Evolutionary conservation across 306 rosid species (phyloP), one percentile per base, ranked within the genome.

Genomic region (Fragaria iinumae): DNA sequence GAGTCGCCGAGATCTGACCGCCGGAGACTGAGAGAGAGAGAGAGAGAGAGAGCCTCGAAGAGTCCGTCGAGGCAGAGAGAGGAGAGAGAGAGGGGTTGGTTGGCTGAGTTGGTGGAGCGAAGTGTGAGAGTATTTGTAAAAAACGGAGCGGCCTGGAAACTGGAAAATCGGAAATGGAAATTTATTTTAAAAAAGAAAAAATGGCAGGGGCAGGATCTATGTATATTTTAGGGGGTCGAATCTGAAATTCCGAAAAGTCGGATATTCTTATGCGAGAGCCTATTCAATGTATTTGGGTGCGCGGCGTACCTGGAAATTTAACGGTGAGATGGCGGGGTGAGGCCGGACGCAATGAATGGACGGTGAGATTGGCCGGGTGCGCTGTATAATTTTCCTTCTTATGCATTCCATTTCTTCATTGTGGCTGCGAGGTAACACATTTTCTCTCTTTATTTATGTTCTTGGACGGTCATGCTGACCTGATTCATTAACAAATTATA

Each of bases 11-110:
- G 86, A 79, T 80, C 82, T 63, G 66, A 43, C 20, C 69, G 66
- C 25, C 39, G 17, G 57, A 52, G 63, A 23, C 16, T 9, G 66
- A 6, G 55, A 39, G 70, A 65, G 74, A 36, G 52, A 52, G 53
- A 36, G 52, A 52, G 53, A 34, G 57, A 32, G 16, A 10, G 23
- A 44, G 21, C 87, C 72, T 88, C 84, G 87, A 73, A 32, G 74
- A 62, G 84, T 88, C 87, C 87, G 89, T 74, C 80, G 80, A 68
- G 75, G 67, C 39, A 11, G n/a, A 27, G 65, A 53, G 76, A 36
- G 65, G 57, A 32, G 34, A 53, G 76, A 43, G 65, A 45, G 77
- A 34, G 57, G 65, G 60, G 80, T 49, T 77, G 72, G 84, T 77
- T 67, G 65, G 38, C 25, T 80, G 75, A 52, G 13, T 20, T 44